Conservation (phyloP, 176 grass and related monocot genomes). For the Oryza meyeriana region DNA sequence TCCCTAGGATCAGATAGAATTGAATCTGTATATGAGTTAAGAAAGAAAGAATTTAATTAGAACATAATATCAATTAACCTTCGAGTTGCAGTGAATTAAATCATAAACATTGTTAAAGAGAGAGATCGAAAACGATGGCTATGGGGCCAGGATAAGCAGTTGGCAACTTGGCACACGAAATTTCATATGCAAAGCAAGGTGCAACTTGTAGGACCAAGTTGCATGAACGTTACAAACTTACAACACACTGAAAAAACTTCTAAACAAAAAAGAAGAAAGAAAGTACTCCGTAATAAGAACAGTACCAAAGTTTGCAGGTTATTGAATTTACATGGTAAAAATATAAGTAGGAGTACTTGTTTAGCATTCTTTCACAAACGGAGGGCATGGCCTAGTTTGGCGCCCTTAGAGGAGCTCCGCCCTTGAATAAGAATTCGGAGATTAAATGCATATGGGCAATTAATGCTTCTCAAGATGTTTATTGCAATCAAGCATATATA, state of each 20-base stretch:
- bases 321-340: too few species aligned
- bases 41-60: not conserved
- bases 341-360: too few species aligned
- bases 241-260: not conserved
- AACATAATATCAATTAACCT: not conserved
- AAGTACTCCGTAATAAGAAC: not conserved
- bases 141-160: not conserved
- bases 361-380: too few species aligned
- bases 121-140: not conserved
- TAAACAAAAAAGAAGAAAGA: not conserved
- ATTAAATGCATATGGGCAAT: too few species aligned
- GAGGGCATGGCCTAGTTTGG: too few species aligned
- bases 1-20: too few species aligned
- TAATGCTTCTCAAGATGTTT: too few species aligned
- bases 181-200: not conserved
- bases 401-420: too few species aligned
- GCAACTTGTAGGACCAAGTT: not conserved
- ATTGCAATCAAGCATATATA: too few species aligned
- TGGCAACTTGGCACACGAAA: constrained; percentile 3
- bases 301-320: not conserved
- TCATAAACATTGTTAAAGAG: not conserved
- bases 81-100: not conserved
- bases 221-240: not conserved
- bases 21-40: too few species aligned
- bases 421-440: too few species aligned